phyloP scores from a whole-genome alignment of 2,329 filamentous ascomycete species.

The Hymenoscyphus linearis region DNA sequence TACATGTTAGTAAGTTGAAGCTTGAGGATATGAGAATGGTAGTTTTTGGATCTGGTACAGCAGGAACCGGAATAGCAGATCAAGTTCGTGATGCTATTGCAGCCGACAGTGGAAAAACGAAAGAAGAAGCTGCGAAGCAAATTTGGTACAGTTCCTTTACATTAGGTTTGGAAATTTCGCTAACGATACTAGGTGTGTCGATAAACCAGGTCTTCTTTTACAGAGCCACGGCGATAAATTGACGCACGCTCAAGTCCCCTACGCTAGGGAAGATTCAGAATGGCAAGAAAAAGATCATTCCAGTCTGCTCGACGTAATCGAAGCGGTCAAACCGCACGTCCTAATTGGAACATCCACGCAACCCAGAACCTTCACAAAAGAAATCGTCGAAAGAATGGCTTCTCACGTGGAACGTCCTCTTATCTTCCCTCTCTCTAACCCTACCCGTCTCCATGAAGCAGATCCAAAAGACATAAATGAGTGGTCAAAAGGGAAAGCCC shows the following conservation, averaged over 20 bases:
- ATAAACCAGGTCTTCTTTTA: slow-evolving; percentile 73
- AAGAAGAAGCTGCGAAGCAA: slow-evolving; percentile 70
- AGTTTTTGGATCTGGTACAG: slow-evolving; percentile 75
- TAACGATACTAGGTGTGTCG: slow-evolving; percentile 57
- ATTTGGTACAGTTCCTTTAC: slow-evolving; percentile 57
- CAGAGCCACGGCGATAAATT: slow-evolving; percentile 54
- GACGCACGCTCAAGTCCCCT: slow-evolving; percentile 62
- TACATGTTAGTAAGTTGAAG: slow-evolving; percentile 62
- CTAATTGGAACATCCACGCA: slow-evolving; percentile 80
- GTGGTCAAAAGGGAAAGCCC: slow-evolving; percentile 73
- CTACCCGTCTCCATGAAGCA: slow-evolving; percentile 78
- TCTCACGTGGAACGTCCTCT: slow-evolving; percentile 67
- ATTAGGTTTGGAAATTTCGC: not conserved
- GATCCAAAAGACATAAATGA: slow-evolving; percentile 67
- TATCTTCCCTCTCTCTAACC: slow-evolving; percentile 78
- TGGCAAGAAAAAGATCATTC: slow-evolving; percentile 55
- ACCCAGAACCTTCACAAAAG: slow-evolving; percentile 68
- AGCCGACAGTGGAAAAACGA: slow-evolving; percentile 58
- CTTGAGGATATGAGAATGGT: slow-evolving; percentile 66
- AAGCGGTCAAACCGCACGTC: slow-evolving; percentile 70
- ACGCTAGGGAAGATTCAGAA: slow-evolving; percentile 57
- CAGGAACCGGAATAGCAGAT: slow-evolving; percentile 80
- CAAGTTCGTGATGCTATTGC: slow-evolving; percentile 77
- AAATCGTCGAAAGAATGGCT: slow-evolving; percentile 71
- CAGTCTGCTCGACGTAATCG: slow-evolving; percentile 61